Percentiles rank a stretch among this genome's conserved stretches.
phyloP scores from a whole-genome alignment of 805 yeast genomes.

The Starmerella sirachaensis region DNA sequence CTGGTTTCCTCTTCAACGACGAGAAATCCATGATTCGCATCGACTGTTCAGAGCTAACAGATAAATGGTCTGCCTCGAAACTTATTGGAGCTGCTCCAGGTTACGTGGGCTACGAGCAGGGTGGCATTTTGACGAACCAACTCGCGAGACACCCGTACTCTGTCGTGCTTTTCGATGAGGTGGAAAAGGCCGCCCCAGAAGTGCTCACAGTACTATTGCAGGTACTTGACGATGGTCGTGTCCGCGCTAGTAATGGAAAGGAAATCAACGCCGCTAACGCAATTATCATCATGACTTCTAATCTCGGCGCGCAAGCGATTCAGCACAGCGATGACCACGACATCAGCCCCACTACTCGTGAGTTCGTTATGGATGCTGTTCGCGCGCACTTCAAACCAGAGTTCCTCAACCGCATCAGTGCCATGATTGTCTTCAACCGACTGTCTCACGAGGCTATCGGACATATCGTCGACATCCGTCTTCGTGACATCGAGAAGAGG shows the following conservation, averaged over 20 bases:
- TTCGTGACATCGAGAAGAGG: conserved; percentile 73
- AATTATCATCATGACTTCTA: conserved; percentile 91
- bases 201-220: conserved; percentile 86
- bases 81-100: conserved; percentile 97
- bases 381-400: conserved; percentile 92
- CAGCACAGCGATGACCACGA: conserved; percentile 47
- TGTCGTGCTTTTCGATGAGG: conserved; percentile 92
- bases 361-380: conserved; percentile 71
- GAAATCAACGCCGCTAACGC: conserved; percentile 85
- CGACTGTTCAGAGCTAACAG: conserved; percentile 92
- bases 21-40: conserved; percentile 95
- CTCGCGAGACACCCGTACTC: conserved; percentile 86
- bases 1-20: conserved; percentile 91
- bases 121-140: conserved; percentile 91
- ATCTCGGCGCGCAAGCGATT: conserved; percentile 87
- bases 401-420: conserved; percentile 88
- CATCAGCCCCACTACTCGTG: conserved; percentile 56
- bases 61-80: conserved; percentile 91
- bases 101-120: conserved; percentile 92
- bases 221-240: conserved; percentile 90
- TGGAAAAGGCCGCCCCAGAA: conserved; percentile 97
- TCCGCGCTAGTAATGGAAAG: conserved; percentile 89
- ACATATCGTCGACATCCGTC: conserved; percentile 78
- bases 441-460: conserved; percentile 82
- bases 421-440: conserved; percentile 86